Percentiles rank a stretch among this genome's conserved stretches.
Evolutionary conservation across 2,329 filamentous ascomycete genomes (phyloP).

Genomic region (Pseudocercospora crystallina): DNA sequence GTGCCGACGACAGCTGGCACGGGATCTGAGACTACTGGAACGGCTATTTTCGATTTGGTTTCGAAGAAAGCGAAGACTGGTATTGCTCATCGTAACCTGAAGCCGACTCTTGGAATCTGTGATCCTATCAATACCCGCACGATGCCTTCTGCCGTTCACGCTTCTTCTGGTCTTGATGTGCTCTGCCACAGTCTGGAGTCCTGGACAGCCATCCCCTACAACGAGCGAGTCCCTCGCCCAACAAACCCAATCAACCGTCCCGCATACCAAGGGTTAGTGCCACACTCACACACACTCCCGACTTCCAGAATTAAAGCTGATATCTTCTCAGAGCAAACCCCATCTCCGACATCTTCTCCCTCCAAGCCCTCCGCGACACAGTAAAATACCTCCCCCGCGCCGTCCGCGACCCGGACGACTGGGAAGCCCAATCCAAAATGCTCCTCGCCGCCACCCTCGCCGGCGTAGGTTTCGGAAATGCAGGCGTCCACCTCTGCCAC

Average conservation of each 20-base stretch:
- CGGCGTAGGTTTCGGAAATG: conserved; percentile 95
- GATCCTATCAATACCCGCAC: conserved; percentile 87
- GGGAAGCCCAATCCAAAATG: conserved; percentile 94
- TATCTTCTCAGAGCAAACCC: conserved; percentile 66
- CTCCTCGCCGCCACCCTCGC: conserved; percentile 89
- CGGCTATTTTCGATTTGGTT: conserved; percentile 95
- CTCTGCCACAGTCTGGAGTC: conserved; percentile 93
- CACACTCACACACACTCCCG: too few relatives aligned
- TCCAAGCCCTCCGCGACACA: conserved; percentile 78
- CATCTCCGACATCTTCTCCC: conserved; percentile 94
- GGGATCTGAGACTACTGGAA: conserved; percentile 92
- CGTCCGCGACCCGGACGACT: conserved; percentile 82
- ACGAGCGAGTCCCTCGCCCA: conserved; percentile 79
- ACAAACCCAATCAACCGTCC: conserved; percentile 86
- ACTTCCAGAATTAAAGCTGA: too few relatives aligned
- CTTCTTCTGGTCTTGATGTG: conserved; percentile 88
- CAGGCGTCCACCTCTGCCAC: conserved; percentile 85
- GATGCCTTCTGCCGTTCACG: conserved; percentile 93
- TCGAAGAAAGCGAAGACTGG: conserved; percentile 90
- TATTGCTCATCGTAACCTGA: conserved; percentile 90
- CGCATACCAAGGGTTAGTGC: conserved; percentile 74
- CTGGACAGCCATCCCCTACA: conserved; percentile 96
- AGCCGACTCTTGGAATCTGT: conserved; percentile 88
- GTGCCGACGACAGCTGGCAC: conserved; percentile 85
- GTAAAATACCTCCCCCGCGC: conserved; percentile 91